A percentile compares a stretch with the other conserved stretches of the same genome.
phyloP scores from a whole-genome alignment of 148 eudicot species.

The Rhododendron kiyosumense region DNA sequence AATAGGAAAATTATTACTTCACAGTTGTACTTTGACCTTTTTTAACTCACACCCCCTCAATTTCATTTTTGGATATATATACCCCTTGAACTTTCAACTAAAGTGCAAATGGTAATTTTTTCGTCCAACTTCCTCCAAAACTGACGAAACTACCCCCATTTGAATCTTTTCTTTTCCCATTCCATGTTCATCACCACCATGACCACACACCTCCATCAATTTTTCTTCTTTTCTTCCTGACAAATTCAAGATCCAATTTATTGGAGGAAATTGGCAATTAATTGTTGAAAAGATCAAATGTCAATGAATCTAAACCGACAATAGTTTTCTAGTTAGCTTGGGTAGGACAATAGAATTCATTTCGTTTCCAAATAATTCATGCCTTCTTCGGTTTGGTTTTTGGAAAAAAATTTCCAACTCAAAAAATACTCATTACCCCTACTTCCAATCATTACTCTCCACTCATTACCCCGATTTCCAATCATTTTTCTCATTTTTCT shows the following conservation, averaged over 20 bases:
- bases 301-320: neutral
- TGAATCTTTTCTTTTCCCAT: neutral
- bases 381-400: no score
- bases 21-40: neutral
- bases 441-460: no score
- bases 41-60: neutral
- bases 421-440: no score
- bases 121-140: neutral
- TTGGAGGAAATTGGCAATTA: neutral
- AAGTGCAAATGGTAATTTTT: neutral
- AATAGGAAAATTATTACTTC: neutral
- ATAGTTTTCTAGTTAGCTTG: neutral
- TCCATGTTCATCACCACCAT: neutral
- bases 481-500: no score
- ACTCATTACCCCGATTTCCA: no score
- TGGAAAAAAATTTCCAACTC: no score
- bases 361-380: neutral
- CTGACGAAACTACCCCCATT: neutral
- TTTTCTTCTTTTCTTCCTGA: neutral
- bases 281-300: neutral
- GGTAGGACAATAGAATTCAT: neutral
- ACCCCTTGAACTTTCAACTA: neutral
- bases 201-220: neutral
- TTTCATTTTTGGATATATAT: neutral
- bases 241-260: neutral